Evolutionary conservation across 495 filamentous ascomycete species (phyloP).

Genomic region (Podospora anserina): DNA sequence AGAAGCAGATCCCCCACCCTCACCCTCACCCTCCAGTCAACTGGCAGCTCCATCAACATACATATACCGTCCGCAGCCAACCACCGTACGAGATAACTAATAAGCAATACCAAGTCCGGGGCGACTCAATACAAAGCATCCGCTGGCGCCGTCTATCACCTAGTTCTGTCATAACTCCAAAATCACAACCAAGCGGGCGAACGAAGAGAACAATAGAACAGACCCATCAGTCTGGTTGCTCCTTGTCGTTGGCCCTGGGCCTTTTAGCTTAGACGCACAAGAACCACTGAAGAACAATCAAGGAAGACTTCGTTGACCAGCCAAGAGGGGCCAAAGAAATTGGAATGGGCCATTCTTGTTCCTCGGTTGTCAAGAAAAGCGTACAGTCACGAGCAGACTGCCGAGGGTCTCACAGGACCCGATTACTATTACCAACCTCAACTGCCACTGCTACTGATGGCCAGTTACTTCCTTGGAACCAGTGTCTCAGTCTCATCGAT

Average conservation of each 20-base stretch:
- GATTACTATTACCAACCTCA: background rate
- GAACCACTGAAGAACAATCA: background rate
- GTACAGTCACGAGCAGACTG: background rate
- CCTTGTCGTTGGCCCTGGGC: conserved; percentile 7
- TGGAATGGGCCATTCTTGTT: background rate
- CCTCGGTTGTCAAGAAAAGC: background rate
- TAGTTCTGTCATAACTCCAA: background rate
- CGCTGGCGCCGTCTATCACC: background rate
- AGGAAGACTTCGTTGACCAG: background rate
- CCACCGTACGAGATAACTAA: background rate
- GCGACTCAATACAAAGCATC: background rate
- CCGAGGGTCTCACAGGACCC: background rate
- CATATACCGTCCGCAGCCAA: background rate
- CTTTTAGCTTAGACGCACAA: background rate
- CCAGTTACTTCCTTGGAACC: too few relatives aligned
- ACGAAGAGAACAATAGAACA: conserved; percentile 3
- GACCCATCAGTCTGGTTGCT: conserved; percentile 17
- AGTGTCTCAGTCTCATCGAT: too few relatives aligned
- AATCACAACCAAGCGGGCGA: background rate
- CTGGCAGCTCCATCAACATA: too few relatives aligned
- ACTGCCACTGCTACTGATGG: background rate
- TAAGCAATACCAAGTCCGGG: background rate
- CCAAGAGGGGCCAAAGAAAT: background rate
- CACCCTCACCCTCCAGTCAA: background rate
- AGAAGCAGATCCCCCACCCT: background rate